Conservation (phyloP, 306 rosid species). For the Trifolium repens region DNA sequence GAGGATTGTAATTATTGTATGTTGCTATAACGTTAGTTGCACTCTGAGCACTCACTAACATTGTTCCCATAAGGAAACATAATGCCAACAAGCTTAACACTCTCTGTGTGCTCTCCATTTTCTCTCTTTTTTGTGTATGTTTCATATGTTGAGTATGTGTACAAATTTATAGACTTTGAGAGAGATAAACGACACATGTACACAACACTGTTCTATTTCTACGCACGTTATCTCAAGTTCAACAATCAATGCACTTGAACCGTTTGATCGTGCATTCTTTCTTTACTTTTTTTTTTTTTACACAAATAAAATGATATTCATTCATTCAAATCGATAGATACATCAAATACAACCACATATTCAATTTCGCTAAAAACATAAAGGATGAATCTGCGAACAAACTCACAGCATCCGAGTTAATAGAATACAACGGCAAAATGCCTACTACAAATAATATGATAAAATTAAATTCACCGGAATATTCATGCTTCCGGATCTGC, state of each 20-base stretch:
- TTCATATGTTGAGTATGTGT: background rate
- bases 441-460: too few relatives aligned
- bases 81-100: constrained; percentile 12
- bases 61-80: background rate
- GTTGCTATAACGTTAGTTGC: constrained; percentile 64
- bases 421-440: too few relatives aligned
- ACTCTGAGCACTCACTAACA: constrained; percentile 39
- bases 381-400: too few relatives aligned
- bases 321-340: too few relatives aligned
- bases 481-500: too few relatives aligned
- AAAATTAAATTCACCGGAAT: too few relatives aligned
- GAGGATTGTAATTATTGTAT: constrained; percentile 64
- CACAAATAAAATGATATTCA: too few relatives aligned
- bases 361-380: too few relatives aligned
- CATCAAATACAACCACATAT: too few relatives aligned
- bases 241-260: background rate
- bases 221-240: background rate
- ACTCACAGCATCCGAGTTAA: too few relatives aligned
- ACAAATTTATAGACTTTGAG: constrained; percentile 6
- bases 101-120: constrained; percentile 16
- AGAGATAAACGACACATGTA: background rate
- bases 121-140: background rate
- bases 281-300: background rate
- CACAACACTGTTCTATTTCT: background rate
- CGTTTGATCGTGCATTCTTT: background rate